Evolutionary conservation across 2,329 filamentous ascomycete species (phyloP), one percentile per base, ranked within the genome.

Genomic region (Trichoderma gracile): DNA sequence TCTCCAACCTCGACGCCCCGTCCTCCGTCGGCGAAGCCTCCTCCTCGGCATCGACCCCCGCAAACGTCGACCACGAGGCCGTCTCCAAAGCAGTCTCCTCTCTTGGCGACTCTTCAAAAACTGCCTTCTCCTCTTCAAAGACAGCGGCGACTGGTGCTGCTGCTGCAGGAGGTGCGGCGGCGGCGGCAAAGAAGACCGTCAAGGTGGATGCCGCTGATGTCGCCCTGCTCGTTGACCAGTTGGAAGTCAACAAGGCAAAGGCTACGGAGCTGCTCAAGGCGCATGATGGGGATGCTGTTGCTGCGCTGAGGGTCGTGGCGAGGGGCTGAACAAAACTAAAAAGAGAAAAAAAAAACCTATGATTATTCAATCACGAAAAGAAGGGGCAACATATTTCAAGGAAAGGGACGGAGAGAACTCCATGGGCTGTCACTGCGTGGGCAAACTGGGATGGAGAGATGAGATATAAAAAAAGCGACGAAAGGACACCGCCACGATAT

Each of bases 161-260:
- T 30, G 30, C 7, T 9, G 30, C 27, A 30, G 27, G 4, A 9
- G 7, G 30, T 9, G 30, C 30, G 30, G 30, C 5, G 70, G 72
- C 19, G 64, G 72, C 77, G 8, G 75, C 75, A 17, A 79, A 79
- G 67, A 87, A 85, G 78, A 84, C 84, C 72, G 84, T 93, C 72
- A 94, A 93, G 80, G 86, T 94, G 52, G 90, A 93, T 67, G 77
- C 85, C 6, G 86, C 84, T 3, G 90, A 94, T 75, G 89, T 94
- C 5, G 76, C 82, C 5, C 76, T 94, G 56, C 73, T 94, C 75
- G 89, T 90, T 14, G 86, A 90, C 54, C 84, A 93, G 74, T 81
- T 93, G 38, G 90, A 94, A 67, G 73, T 94, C 42, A 78, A 84
- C 1, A 93, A 91, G 76, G 70, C 79, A 2, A 92, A 88, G 75